phyloP scores from a whole-genome alignment of 164 flowering plant genomes.

The Magnolia sinica region DNA sequence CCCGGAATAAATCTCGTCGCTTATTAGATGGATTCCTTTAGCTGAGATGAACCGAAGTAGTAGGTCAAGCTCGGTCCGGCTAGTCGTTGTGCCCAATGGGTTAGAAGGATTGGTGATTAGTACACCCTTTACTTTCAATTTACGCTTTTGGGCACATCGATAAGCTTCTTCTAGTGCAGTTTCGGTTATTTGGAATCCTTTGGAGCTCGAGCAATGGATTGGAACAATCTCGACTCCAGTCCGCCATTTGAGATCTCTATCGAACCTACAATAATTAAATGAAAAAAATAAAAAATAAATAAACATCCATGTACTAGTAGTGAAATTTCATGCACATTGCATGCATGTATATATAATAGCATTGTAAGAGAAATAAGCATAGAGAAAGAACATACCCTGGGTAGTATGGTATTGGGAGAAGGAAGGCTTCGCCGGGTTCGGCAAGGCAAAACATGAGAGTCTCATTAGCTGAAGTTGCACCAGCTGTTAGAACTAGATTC shows the following conservation, averaged over 20 bases:
- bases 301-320: not conserved
- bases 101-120: constrained; percentile 42
- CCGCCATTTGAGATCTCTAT: constrained; percentile 42
- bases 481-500: constrained; percentile 48
- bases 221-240: constrained; percentile 38
- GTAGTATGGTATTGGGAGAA: constrained; percentile 46
- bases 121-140: constrained; percentile 33
- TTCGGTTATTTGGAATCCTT: constrained; percentile 26
- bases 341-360: not conserved
- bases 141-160: constrained; percentile 20
- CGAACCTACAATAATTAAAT: constrained; percentile 22
- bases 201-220: constrained; percentile 33
- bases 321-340: not conserved
- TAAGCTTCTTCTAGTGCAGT: constrained; percentile 33
- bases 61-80: constrained; percentile 19
- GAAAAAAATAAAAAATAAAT: not conserved
- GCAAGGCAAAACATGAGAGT: constrained; percentile 48
- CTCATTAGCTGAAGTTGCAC: constrained; percentile 50
- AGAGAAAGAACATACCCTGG: constrained; percentile 33
- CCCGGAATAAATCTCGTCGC: constrained; percentile 42
- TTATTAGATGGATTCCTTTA: constrained; percentile 30
- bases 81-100: constrained; percentile 35
- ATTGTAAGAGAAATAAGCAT: not conserved
- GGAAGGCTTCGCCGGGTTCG: constrained; percentile 46
- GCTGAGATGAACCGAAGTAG: constrained; percentile 24